A percentile compares a stretch with the other conserved stretches of the same genome.
Evolutionary conservation across 176 grass and related monocot genomes (phyloP).

Genomic region (Musa schizocarpa): DNA sequence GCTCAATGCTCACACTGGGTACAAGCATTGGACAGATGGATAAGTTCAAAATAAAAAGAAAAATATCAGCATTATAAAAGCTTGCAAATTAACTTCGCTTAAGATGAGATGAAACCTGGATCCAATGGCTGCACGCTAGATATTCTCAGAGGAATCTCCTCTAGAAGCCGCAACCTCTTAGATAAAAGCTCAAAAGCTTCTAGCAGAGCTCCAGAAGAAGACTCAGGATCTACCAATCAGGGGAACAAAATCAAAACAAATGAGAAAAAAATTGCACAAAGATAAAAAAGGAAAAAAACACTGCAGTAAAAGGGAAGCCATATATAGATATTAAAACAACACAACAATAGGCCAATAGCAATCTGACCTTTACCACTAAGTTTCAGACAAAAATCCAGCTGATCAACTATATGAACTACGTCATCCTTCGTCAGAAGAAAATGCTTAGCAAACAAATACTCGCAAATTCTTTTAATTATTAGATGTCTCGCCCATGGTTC

Average conservation of each 20-base stretch:
- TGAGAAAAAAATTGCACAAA: constrained; percentile 7
- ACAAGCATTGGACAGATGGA: too few relatives aligned
- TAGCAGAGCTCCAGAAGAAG: constrained; percentile 53
- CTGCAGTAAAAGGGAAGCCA: not conserved
- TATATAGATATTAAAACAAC: not conserved
- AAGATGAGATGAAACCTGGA: constrained; percentile 35
- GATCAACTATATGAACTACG: constrained; percentile 68
- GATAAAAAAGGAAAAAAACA: constrained; percentile 16
- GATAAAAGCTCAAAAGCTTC: constrained; percentile 64
- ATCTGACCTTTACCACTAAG: constrained; percentile 54
- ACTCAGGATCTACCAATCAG: constrained; percentile 50
- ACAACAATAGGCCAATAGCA: not conserved
- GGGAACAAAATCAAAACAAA: constrained; percentile 20
- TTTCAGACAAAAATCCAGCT: constrained; percentile 84
- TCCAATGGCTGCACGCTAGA: constrained; percentile 70
- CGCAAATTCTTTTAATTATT: constrained; percentile 67
- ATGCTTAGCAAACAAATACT: constrained; percentile 68
- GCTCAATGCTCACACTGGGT: too few relatives aligned
- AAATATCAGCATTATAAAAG: too few relatives aligned
- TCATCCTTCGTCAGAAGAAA: constrained; percentile 47
- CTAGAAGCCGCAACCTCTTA: constrained; percentile 57
- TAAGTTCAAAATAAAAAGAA: not conserved
- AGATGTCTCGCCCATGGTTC: constrained; percentile 67
- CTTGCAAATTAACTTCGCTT: too few relatives aligned
- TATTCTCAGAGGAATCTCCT: constrained; percentile 86